Evolutionary conservation across 169 alveolate species (phyloP).

Genomic region (Ichthyophthirius multifiliis): DNA sequence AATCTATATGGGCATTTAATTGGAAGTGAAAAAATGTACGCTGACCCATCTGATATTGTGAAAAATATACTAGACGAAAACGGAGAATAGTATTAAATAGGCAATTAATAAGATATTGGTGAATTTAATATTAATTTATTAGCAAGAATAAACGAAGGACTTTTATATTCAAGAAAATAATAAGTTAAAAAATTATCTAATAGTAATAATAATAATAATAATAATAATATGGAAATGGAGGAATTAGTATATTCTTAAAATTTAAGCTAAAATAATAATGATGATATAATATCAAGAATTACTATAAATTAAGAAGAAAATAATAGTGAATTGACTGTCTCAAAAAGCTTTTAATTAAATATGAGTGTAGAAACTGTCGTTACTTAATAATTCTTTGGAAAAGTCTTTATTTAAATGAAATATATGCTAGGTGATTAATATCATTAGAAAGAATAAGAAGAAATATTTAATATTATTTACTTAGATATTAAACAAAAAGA

Average conservation of each 20-base stretch:
- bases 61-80: conserved; percentile 54
- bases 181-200: too few species aligned
- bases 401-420: not conserved
- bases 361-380: conserved; percentile 6
- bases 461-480: conserved; percentile 26
- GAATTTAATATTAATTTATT: conserved; percentile 56
- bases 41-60: conserved; percentile 59
- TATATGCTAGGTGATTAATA: conserved; percentile 1
- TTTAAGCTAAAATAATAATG: not conserved
- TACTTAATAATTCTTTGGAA: conserved; percentile 26
- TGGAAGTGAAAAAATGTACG: conserved; percentile 53
- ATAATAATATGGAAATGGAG: not conserved
- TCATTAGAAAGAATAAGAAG: conserved; percentile 5
- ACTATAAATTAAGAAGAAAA: not conserved
- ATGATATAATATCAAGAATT: not conserved
- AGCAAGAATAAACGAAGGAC: conserved; percentile 52
- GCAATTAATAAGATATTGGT: conserved; percentile 71
- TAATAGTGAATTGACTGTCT: too few species aligned
- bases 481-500: conserved; percentile 32
- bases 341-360: conserved; percentile 4
- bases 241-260: too few species aligned
- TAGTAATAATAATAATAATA: too few species aligned
- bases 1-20: conserved; percentile 38
- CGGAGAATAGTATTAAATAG: conserved; percentile 45
- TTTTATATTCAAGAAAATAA: conserved; percentile 18